Conservation (phyloP, 2,329 filamentous ascomycete genomes). For the Colletotrichum magnum region DNA sequence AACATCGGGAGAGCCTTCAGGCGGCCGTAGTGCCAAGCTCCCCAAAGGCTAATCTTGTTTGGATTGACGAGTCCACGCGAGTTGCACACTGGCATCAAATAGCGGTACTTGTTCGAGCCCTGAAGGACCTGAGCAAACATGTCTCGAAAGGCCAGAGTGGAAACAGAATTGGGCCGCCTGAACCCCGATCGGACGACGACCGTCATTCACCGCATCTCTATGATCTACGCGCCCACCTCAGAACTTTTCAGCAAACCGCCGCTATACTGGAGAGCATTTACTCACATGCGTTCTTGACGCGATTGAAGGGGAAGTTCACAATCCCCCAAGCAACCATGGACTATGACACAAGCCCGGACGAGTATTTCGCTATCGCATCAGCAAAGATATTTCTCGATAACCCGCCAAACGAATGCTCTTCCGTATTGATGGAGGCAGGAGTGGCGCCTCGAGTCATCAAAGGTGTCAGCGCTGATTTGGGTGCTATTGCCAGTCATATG, state of each 20-base stretch:
- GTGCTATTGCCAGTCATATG: slow-evolving; percentile 22
- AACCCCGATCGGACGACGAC: slow-evolving; percentile 11
- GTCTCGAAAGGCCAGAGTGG: slow-evolving; percentile 10
- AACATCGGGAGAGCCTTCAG: background rate
- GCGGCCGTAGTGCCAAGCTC: background rate
- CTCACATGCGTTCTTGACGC: slow-evolving; percentile 28
- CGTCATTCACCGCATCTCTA: slow-evolving; percentile 3
- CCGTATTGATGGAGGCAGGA: slow-evolving; percentile 18
- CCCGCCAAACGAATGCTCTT: slow-evolving; percentile 23
- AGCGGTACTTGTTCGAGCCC: slow-evolving; percentile 22
- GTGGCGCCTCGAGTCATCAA: slow-evolving; percentile 24
- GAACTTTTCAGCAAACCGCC: slow-evolving; percentile 24
- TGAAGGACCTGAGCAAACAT: slow-evolving; percentile 13
- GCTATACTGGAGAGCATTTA: slow-evolving; percentile 34
- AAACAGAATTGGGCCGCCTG: slow-evolving; percentile 7
- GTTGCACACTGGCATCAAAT: slow-evolving; percentile 35
- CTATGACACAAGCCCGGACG: slow-evolving; percentile 24
- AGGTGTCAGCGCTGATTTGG: slow-evolving; percentile 29
- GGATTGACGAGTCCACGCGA: slow-evolving; percentile 38
- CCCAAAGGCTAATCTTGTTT: slow-evolving; percentile 23
- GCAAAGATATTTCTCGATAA: slow-evolving; percentile 23
- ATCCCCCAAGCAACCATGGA: slow-evolving; percentile 27
- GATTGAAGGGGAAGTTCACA: slow-evolving; percentile 23
- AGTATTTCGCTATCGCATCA: slow-evolving; percentile 19
- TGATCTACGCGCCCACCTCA: slow-evolving; percentile 2